Base-by-base conservation (phyloP, 2,329 filamentous ascomycete genomes). In the Exophiala lecanii-corni region DNA sequence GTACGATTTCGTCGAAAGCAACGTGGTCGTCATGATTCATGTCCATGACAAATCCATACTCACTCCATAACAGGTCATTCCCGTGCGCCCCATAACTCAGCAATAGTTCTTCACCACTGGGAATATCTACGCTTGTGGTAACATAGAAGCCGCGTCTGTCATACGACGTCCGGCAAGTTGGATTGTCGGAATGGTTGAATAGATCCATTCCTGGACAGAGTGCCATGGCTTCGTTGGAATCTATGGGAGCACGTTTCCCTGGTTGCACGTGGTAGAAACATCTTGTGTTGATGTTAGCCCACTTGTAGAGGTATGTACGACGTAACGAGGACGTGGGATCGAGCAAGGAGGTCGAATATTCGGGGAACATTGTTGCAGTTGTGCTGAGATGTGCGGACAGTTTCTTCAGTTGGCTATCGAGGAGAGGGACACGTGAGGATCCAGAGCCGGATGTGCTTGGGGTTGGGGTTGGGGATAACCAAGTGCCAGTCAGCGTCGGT, bases 191-290 rank as follows among this genome's bases (percentile, higher is more conserved):
- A 32, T 54, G 51, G 18, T 54, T 54, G 46, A 54, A 54, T 2
- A 54, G 49, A 31, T 54, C 51, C 40, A 54, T 54, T 6, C 41
- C 47, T 7, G 51, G 51, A 25, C 45, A 49, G 12, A 54, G 33
- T 2, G 47, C 51, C 43, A 54, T 54, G 20, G 49, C 48, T 28
- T 54, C 49, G 26, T 49, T 45, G n/a, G 38, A 36, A 25, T 50
- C 41, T 17, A 36, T 45, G 9, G 49, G 43, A 13, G 36, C 18
- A 13, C 30, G 33, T 28, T 37, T 33, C 4, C 40, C 50, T 2
- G 43, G 25, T 7, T 33, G 25, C 2, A 46, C 3, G 35, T 50
- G 49, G 35, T 51, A 54, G 46, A 54, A 50, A 28, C 45, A 50
- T 2, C 51, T 39, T 15, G 45, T 47, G 33, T 49, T 49, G 25